Base-by-base conservation (phyloP, 306 rosid genomes). In the Vachellia pachyceras region DNA sequence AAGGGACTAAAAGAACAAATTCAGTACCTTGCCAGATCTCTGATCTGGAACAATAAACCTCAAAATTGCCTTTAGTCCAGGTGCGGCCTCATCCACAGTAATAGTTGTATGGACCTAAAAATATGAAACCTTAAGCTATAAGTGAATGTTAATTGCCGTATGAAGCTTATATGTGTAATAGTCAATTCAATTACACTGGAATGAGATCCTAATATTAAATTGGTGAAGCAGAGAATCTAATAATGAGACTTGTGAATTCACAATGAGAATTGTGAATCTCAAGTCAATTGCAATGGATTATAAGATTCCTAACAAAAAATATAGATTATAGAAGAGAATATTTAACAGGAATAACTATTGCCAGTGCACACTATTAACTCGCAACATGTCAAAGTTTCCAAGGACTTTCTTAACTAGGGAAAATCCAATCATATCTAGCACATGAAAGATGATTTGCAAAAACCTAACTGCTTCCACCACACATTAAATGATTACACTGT, bases 71-170 rank as follows among this genome's bases (percentile, higher is more conserved):
- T 95, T 95, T 60, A 95, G 86, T 69, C 98, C 99, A 82, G 97
- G 97, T 50, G 97, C 97, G 18, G 94, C 91, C 74, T 95, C 99
- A 68, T 95, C 97, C 84, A 90, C 85, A n/a, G 99, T 95, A 77
- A 95, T 50, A 44, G 95, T 95, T 61, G 97, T 88, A 44, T 77
- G 91, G 37, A 95, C 88, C 98, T 95, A 83, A 83, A 86, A 67
- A 72, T 44, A 84, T 58, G 55, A 79, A 25, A 71, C 6, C 54
- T 29, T 41, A 45, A 58, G 23, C 39, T 35, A 33, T 22, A 46
- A 35, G 72, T 72, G 64, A 55, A 39, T 49, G 45, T 55, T 57
- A 20, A 7, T 46, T 46, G 49, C 35, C 36, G 37, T 67, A 45
- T 12, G 52, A 64, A 55, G 25, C 55, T 54, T 70, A 5, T 5